Evolutionary conservation across 805 yeast species (phyloP).

Genomic region (Zygoascus biomembranicola): DNA sequence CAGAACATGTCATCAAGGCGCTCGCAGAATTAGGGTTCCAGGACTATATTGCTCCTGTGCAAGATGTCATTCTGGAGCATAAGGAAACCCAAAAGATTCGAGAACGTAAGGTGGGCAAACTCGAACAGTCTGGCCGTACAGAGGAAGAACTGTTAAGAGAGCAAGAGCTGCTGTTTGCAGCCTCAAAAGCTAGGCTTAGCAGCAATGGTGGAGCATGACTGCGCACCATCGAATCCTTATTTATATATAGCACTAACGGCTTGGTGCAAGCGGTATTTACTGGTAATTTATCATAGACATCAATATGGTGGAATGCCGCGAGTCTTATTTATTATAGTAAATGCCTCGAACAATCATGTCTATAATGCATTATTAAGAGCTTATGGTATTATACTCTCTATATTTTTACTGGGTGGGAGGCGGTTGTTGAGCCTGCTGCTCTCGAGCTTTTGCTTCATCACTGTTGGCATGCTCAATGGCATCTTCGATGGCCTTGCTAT

Average conservation of each 20-base stretch:
- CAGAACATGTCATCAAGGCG: conserved; percentile 92
- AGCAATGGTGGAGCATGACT: conserved; percentile 5
- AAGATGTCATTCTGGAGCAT: conserved; percentile 74
- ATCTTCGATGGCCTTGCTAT: conserved; percentile 29
- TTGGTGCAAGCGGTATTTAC: not conserved
- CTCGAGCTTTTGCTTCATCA: not conserved
- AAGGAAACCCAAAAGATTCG: conserved; percentile 78
- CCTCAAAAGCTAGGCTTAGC: conserved; percentile 21
- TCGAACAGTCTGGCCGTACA: conserved; percentile 82
- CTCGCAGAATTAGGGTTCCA: conserved; percentile 78
- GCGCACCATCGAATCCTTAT: not conserved
- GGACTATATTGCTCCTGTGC: conserved; percentile 74
- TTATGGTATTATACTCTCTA: not conserved
- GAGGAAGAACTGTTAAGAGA: conserved; percentile 89
- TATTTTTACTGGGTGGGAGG: not conserved
- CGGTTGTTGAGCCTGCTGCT: not conserved
- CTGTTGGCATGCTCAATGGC: conserved; percentile 23
- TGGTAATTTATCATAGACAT: too few relatives aligned
- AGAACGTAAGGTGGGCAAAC: conserved; percentile 85
- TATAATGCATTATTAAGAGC: not conserved
- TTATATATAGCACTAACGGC: not conserved
- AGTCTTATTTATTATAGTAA: not conserved
- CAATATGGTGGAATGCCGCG: not conserved
- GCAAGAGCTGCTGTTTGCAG: conserved; percentile 81
- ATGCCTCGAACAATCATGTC: not conserved